A percentile compares a stretch with the other conserved stretches of the same genome.
Evolutionary conservation across 1,284 basidiomycete species (phyloP).

Genomic region (Sporisorium iseilematis-ciliati): DNA sequence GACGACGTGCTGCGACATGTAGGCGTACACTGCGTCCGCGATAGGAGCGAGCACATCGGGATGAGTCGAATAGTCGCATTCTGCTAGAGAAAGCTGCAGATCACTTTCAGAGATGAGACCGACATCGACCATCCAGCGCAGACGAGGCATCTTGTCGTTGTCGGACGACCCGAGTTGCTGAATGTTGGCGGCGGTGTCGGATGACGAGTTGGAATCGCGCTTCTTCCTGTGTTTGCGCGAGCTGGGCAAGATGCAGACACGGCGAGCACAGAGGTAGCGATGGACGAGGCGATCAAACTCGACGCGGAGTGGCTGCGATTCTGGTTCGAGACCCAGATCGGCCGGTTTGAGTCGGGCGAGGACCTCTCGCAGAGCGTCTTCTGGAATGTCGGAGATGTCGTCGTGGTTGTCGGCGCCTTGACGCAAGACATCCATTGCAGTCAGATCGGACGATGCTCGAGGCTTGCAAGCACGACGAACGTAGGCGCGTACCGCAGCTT

Average conservation of each 20-base stretch:
- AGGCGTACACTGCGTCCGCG: constrained; percentile 43
- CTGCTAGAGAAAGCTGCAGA: constrained; percentile 33
- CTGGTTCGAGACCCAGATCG: constrained; percentile 40
- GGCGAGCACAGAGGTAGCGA: constrained; percentile 42
- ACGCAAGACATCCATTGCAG: constrained; percentile 23
- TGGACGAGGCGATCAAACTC: constrained; percentile 47
- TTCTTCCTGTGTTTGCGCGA: constrained; percentile 18
- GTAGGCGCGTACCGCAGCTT: constrained; percentile 37
- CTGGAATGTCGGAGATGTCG: constrained; percentile 12
- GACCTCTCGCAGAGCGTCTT: constrained; percentile 22
- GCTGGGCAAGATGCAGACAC: constrained; percentile 29
- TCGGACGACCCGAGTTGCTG: constrained; percentile 12
- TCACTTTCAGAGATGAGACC: constrained; percentile 50
- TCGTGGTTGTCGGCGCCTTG: constrained; percentile 9
- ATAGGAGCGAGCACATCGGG: constrained; percentile 52
- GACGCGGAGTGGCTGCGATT: constrained; percentile 39
- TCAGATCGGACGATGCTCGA: constrained; percentile 32
- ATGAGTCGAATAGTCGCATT: constrained; percentile 48
- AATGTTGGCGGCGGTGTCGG: constrained; percentile 14
- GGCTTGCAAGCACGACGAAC: constrained; percentile 34
- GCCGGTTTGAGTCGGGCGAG: constrained; percentile 26
- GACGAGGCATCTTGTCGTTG: constrained; percentile 31
- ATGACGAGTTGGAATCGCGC: constrained; percentile 24
- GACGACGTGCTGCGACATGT: constrained; percentile 54
- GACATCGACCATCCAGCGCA: constrained; percentile 58